A percentile compares a stretch with the other conserved stretches of the same genome.
These are phyloP conservation scores for Leccinum subgranulosum DNA, from an alignment of 768 basidiomycete species.

Conservation along the genomic window DNA sequence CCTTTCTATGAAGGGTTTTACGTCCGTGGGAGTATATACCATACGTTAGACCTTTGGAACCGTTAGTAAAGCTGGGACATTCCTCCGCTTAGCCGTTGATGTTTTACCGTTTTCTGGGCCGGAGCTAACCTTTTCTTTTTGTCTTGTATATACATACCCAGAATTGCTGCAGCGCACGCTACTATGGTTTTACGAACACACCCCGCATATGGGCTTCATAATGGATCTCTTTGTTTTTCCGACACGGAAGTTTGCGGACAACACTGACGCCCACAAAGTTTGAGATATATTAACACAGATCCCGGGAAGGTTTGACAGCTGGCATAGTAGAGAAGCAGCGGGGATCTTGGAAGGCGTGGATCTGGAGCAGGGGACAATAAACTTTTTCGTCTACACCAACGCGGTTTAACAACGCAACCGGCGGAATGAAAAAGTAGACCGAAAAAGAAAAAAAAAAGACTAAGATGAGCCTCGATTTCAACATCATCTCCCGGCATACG, in stretches of 20 bases:
- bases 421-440: neutral
- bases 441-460: neutral
- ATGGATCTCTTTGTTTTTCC: neutral
- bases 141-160: constrained; percentile 27
- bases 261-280: neutral
- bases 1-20: constrained; percentile 23
- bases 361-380: constrained; percentile 11
- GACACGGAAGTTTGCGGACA: constrained; percentile 1
- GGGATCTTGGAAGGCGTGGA: constrained; percentile 19
- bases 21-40: constrained; percentile 18
- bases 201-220: neutral
- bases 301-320: neutral
- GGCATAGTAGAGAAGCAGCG: constrained; percentile 5
- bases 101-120: constrained; percentile 9
- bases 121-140: constrained; percentile 6
- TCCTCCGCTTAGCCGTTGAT: constrained; percentile 11
- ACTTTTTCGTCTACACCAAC: constrained; percentile 1
- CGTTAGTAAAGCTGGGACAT: constrained; percentile 22
- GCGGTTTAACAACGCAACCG: neutral
- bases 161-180: constrained; percentile 7
- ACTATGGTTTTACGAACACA: neutral
- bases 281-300: neutral
- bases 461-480: neutral
- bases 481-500: neutral
- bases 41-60: constrained; percentile 15